Evolutionary conservation across 2,329 filamentous ascomycete genomes (phyloP), one percentile per base, ranked within the genome.

Genomic region (Juglanconis juglandina): DNA sequence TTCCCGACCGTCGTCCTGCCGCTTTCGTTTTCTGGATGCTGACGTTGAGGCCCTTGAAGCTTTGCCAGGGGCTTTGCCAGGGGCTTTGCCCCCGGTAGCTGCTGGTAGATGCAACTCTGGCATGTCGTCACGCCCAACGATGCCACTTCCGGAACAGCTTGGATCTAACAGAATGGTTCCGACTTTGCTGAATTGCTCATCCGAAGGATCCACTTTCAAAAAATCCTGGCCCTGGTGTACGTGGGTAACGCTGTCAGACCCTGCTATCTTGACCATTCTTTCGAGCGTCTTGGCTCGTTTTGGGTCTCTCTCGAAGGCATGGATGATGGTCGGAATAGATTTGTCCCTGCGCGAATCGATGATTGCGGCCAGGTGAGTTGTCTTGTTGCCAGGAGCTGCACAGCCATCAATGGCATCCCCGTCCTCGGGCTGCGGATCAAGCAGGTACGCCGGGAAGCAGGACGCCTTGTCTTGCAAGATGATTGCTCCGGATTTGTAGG

Each of bases 381-480:
- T 98, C 76, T 99, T 99, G 74, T 99, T 99, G 5, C 95, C 95
- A 1, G 95, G 95, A 0, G 95, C 95, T 0, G 95, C 91, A 71
- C 94, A 98, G 0, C 91, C 91, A 73, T 99, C 95, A n/a, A 98
- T 85, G 8, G 96, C 79, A 68, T 95, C 87, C 32, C 91, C 91
- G 65, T 88, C 84, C 60, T 84, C 79, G 8, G 85, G 77, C 0
- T 76, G 77, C 0, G 89, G 86, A 55, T 96, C 81, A 0, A 99
- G 79, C 3, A 99, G 79, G 70, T 95, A 95, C 0, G 94, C 95
- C 0, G 95, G 95, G 69, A 99, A 97, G 71, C 95, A 99, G 0
- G 93, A 97, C 0, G 95, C 94, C 74, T 97, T 98, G 70, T 98
- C 95, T 72, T 99, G 95, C 32, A 98, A 78, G 62, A 98, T 96